Evolutionary conservation across 2,329 filamentous ascomycete species (phyloP), one percentile per base, ranked within the genome.

Genomic region (Hypoxylon sp.): DNA sequence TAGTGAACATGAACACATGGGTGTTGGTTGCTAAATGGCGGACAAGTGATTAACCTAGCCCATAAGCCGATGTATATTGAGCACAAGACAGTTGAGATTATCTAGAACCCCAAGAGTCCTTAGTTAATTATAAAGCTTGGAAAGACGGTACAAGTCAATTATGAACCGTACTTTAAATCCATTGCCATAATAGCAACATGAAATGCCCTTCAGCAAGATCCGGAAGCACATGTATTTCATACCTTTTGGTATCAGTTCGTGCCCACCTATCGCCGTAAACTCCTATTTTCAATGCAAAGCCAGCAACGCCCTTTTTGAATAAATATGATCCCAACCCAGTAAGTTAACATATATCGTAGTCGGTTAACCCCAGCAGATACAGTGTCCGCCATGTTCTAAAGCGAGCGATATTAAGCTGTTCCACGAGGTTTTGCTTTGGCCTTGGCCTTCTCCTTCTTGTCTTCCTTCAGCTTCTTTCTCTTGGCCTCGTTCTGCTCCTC

Each of bases 381-480:
- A 29, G 19, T 24, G 17, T 47, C 26, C 31, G 13, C 10, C 22
- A 10, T 53, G 46, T 29, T 53, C 33, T 33, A 11, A 31, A 13
- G 10, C 8, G 29, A 50, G 6, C 17, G 29, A 33, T 31, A 46
- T 54, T 66, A 76, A 1, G 68, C 75, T 11, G 71, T 69, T 53
- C 90, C 91, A 70, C 93, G 89, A 13, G 95, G 94, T 83, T 95
- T 97, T 5, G 91, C 86, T 84, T 98, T 99, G 22, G 90, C 88
- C 71, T 93, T 93, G 73, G 94, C 94, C 88, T 98, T 99, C 72
- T 94, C 93, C 85, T 98, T 98, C 77, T 95, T 94, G 64, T 97
- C 94, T 70, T 93, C 90, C 87, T 98, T 99, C 74, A 92, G 86
- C 84, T 94, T 97, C 87, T 98, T 98, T 85, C 95, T 98, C 82